Base-by-base conservation (phyloP, 2,329 filamentous ascomycete species). In the Raffaelea arxii region DNA sequence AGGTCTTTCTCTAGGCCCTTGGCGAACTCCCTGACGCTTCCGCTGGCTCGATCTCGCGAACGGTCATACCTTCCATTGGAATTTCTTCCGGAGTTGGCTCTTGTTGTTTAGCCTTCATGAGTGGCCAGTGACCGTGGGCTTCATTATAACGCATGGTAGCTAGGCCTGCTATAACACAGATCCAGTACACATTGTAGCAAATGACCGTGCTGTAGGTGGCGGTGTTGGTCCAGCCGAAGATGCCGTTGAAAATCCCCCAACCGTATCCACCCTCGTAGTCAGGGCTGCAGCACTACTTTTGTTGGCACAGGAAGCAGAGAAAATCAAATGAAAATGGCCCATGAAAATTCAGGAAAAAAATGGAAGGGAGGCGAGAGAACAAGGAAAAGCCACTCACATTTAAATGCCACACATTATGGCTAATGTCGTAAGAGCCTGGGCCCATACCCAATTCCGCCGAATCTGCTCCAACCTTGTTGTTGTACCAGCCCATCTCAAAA, bases 181-280 rank as follows among this genome's bases (percentile, higher is more conserved):
- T 65, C 89, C 88, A 95, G 68, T 94, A 94, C n/a, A 91, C 49
- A 60, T 92, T 94, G 68, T 94, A 94, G 1, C 84, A 81, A 52
- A 94, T 80, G 53, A 94, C 84, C 1, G 86, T 90, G 44, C 88
- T 87, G 56, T 91, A 89, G 2, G 88, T 94, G 6, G 86, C 89
- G 12, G 84, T 87, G 67, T 94, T 94, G 50, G 80, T 77, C 89
- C 89, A 95, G 49, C 89, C 88, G 11, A 94, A 71, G 46, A 94
- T 72, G 49, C 86, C 80, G 56, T 94, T 91, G 71, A 94, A 88
- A 54, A 94, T 79, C 46, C 86, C 86, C 88, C 87, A 94, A 39
- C 84, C 86, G 24, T 84, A 83, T 51, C 86, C 81, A 35, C 82
- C 64, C 44, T 79, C 67, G 0, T 87, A 82, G 56, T 78, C 90